Percentiles rank a stretch among this genome's conserved stretches.
Conservation (phyloP, 2,329 filamentous ascomycete species). For the Cladosporium austrohemisphaericum region DNA sequence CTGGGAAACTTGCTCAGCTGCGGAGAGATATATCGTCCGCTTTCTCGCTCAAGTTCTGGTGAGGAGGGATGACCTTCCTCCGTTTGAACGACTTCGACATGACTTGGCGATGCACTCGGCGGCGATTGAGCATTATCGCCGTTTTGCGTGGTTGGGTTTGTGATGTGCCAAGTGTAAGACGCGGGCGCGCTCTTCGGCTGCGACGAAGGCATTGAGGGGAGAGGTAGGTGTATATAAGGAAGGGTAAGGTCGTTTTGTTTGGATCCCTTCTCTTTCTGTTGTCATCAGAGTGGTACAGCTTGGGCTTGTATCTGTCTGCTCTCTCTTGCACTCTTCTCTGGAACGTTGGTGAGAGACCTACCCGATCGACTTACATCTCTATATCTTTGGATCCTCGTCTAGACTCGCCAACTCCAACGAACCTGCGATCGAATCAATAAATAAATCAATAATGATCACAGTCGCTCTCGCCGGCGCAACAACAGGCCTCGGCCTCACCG, state of each 20-base stretch:
- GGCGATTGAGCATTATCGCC: no score
- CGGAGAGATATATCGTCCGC: conserved; percentile 6
- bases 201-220: not conserved
- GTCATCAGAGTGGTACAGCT: no score
- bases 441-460: conserved; percentile 21
- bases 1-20: not conserved
- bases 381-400: not conserved
- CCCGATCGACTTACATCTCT: not conserved
- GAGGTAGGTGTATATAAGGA: no score
- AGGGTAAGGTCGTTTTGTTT: no score
- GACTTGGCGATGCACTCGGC: not conserved
- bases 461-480: conserved; percentile 30
- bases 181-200: no score
- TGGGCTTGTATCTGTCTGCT: no score
- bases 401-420: not conserved
- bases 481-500: conserved; percentile 29
- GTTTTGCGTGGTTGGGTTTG: not conserved
- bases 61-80: not conserved
- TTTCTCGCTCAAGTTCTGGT: not conserved
- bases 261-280: no score
- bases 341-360: no score
- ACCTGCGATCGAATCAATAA: not conserved
- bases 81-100: not conserved
- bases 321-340: no score
- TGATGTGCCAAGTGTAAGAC: not conserved